A percentile compares a stretch with the other conserved stretches of the same genome.
These are phyloP conservation scores for Seiridium unicorne DNA, from an alignment of 2,329 filamentous ascomycete genomes.

Conservation along the genomic window DNA sequence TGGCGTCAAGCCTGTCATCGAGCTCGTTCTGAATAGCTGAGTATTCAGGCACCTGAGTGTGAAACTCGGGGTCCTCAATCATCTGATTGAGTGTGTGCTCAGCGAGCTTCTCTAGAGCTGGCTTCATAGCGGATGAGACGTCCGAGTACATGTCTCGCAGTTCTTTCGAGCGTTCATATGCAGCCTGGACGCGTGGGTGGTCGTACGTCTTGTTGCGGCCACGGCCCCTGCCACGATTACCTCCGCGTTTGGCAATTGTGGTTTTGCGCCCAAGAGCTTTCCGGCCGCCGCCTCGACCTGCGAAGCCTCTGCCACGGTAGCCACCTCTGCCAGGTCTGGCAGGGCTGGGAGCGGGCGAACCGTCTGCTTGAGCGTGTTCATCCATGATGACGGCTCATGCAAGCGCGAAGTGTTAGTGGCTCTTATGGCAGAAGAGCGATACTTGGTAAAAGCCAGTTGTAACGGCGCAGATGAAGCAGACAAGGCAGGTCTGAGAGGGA, in stretches of 20 bases:
- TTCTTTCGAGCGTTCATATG: constrained; percentile 63
- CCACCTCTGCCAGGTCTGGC: constrained; percentile 26
- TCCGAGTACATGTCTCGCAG: constrained; percentile 64
- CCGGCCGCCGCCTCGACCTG: constrained; percentile 15
- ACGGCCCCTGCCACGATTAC: constrained; percentile 34
- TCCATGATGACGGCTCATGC: constrained; percentile 27
- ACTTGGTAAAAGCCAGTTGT: constrained; percentile 1
- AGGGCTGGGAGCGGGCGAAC: constrained; percentile 29
- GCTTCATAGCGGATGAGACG: constrained; percentile 62
- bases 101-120: constrained; percentile 63
- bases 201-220: constrained; percentile 55
- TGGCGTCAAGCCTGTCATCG: constrained; percentile 36
- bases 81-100: constrained; percentile 58
- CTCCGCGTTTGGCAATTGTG: constrained; percentile 17
- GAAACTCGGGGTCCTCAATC: constrained; percentile 49
- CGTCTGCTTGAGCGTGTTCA: constrained; percentile 19
- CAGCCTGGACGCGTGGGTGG: constrained; percentile 53
- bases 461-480: background rate
- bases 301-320: constrained; percentile 17
- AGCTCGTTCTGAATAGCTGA: constrained; percentile 50
- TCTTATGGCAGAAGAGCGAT: constrained; percentile 7
- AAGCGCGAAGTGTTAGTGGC: constrained; percentile 10
- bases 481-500: background rate
- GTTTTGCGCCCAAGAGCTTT: constrained; percentile 23
- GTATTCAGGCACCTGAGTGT: constrained; percentile 55